Percentiles rank a stretch among this genome's conserved stretches.
Evolutionary conservation across 208 protist genomes (phyloP).

Genomic region (Trypanosoma vivax): DNA sequence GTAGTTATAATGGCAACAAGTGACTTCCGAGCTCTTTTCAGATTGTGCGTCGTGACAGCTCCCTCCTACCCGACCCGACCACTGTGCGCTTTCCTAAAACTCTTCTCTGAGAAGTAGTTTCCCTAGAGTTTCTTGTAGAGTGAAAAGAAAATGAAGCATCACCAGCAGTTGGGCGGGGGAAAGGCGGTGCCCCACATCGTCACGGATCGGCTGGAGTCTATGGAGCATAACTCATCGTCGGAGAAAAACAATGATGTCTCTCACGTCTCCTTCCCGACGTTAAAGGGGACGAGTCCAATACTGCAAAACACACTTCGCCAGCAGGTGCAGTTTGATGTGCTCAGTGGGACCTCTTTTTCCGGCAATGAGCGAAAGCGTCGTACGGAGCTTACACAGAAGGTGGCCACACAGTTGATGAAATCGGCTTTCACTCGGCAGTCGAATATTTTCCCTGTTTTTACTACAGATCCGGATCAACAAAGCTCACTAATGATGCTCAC

Average conservation of each 20-base stretch:
- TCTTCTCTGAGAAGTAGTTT: too few species aligned
- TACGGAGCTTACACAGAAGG: constrained; percentile 12
- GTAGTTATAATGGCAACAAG: too few species aligned
- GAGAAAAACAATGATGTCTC: not conserved
- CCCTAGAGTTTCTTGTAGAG: too few species aligned
- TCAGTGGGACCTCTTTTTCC: not conserved
- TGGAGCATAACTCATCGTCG: not conserved
- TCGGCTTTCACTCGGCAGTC: constrained; percentile 11
- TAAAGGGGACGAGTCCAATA: not conserved
- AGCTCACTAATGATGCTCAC: not conserved
- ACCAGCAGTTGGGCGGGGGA: too few species aligned
- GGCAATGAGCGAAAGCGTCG: constrained; percentile 2
- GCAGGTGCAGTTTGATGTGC: not conserved
- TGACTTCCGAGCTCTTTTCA: too few species aligned
- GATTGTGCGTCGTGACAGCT: too few species aligned
- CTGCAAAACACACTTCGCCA: not conserved
- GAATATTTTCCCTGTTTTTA: constrained; percentile 22
- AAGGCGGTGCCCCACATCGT: too few species aligned
- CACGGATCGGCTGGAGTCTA: too few species aligned
- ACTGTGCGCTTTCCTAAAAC: too few species aligned
- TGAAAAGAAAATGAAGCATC: too few species aligned
- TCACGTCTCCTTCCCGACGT: not conserved
- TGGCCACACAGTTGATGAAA: constrained; percentile 18
- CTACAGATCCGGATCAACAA: constrained; percentile 10
- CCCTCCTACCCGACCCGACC: too few species aligned